Percentiles rank a stretch among this genome's conserved stretches.
These are phyloP conservation scores for Pichia manshurica DNA, from an alignment of 805 yeast genomes.

Conservation along the genomic window DNA sequence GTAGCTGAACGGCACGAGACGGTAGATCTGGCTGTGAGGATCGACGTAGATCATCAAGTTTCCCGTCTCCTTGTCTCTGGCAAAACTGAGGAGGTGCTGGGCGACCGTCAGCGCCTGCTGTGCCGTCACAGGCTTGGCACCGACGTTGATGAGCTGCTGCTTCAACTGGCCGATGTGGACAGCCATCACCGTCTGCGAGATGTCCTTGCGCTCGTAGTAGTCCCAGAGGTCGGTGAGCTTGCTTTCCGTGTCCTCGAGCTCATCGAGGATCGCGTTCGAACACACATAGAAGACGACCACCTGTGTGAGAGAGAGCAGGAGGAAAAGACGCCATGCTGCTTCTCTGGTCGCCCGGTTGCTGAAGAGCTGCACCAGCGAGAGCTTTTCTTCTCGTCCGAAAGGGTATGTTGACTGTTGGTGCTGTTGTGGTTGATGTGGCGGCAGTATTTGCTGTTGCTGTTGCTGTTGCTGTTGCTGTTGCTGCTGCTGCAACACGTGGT, in stretches of 20 bases:
- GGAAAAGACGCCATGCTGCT: neutral
- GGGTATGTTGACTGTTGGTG: neutral
- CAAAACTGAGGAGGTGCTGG: conserved; percentile 10
- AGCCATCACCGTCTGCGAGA: conserved; percentile 22
- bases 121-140: conserved; percentile 14
- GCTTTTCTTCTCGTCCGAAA: neutral
- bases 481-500: neutral
- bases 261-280: neutral
- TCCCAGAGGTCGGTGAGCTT: conserved; percentile 12
- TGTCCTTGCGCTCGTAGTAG: conserved; percentile 18
- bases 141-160: conserved; percentile 17
- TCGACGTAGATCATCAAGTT: conserved; percentile 16
- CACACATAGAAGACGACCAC: neutral
- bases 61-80: conserved; percentile 15
- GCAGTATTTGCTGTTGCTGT: no score
- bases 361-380: conserved; percentile 5
- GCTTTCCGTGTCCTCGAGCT: conserved; percentile 5
- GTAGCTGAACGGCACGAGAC: conserved; percentile 17
- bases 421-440: neutral
- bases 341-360: conserved; percentile 6
- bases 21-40: conserved; percentile 11
- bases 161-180: conserved; percentile 20
- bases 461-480: neutral
- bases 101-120: conserved; percentile 14
- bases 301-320: neutral